A percentile compares a stretch with the other conserved stretches of the same genome.
These are phyloP conservation scores for Ulota crispa DNA, from an alignment of 225 moss, liverwort and hornwort species.

Conservation along the genomic window DNA sequence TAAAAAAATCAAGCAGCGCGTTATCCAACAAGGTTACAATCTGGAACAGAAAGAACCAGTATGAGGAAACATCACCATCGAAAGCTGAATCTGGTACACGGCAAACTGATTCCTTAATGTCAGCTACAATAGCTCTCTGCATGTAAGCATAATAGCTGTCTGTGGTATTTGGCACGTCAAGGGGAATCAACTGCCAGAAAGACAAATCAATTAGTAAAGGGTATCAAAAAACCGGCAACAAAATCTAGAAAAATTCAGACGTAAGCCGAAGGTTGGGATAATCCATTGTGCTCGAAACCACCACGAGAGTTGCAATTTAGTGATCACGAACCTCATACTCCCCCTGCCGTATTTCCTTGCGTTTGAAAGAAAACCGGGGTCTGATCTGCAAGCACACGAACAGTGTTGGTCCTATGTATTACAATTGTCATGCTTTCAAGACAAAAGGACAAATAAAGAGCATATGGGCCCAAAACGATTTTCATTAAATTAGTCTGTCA, in stretches of 20 bases:
- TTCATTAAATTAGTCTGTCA: background rate
- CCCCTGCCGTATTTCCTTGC: slow-evolving; percentile 81
- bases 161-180: slow-evolving; percentile 75
- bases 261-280: background rate
- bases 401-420: slow-evolving; percentile 11
- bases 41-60: background rate
- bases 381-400: slow-evolving; percentile 55
- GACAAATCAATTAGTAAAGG: background rate
- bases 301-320: background rate
- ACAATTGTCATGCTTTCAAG: background rate
- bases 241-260: background rate
- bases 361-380: slow-evolving; percentile 85
- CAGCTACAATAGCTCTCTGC: slow-evolving; percentile 81
- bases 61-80: slow-evolving; percentile 53
- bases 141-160: slow-evolving; percentile 75
- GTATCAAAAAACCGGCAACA: background rate
- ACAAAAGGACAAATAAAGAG: slow-evolving; percentile 1
- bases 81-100: slow-evolving; percentile 86
- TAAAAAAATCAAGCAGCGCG: background rate
- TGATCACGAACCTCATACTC: slow-evolving; percentile 80
- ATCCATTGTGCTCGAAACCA: background rate
- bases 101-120: slow-evolving; percentile 91
- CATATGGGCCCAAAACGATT: background rate
- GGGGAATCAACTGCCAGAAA: slow-evolving; percentile 54
- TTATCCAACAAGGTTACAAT: background rate